Conservation (phyloP, 1,284 basidiomycete genomes). For the Malassezia slooffiae region DNA sequence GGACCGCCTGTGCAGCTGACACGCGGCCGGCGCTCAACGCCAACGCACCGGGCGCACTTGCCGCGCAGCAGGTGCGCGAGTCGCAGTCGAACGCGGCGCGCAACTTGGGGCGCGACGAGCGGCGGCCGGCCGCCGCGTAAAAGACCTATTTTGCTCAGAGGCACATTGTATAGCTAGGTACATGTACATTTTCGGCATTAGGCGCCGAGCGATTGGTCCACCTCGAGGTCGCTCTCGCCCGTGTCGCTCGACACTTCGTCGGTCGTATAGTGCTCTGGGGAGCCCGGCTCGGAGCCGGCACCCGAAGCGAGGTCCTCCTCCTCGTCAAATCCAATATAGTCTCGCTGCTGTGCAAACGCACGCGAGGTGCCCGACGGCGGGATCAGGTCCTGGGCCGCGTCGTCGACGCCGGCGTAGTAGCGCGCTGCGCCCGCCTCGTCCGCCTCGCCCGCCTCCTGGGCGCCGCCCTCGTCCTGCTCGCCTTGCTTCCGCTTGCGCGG, state of each 20-base stretch:
- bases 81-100: constrained; percentile 2
- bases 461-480: constrained; percentile 29
- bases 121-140: no score
- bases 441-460: constrained; percentile 1
- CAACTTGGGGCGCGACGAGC: no score
- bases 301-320: constrained; percentile 5
- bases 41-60: constrained; percentile 3
- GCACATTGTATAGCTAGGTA: no score
- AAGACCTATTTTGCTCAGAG: no score
- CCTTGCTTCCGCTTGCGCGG: constrained; percentile 22
- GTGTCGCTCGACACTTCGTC: constrained; percentile 6
- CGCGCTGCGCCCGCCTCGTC: constrained; percentile 8
- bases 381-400: constrained; percentile 12
- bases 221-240: no score
- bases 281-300: background rate
- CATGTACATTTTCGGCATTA: constrained; percentile 7
- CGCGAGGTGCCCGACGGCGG: constrained; percentile 7
- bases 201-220: constrained; percentile 2
- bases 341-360: constrained; percentile 29
- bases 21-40: background rate
- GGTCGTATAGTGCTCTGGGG: background rate
- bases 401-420: constrained; percentile 6
- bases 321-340: constrained; percentile 34
- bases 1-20: no score
- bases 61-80: constrained; percentile 3